Base-by-base conservation (phyloP, 495 filamentous ascomycete species). In the Trichoderma virens region DNA sequence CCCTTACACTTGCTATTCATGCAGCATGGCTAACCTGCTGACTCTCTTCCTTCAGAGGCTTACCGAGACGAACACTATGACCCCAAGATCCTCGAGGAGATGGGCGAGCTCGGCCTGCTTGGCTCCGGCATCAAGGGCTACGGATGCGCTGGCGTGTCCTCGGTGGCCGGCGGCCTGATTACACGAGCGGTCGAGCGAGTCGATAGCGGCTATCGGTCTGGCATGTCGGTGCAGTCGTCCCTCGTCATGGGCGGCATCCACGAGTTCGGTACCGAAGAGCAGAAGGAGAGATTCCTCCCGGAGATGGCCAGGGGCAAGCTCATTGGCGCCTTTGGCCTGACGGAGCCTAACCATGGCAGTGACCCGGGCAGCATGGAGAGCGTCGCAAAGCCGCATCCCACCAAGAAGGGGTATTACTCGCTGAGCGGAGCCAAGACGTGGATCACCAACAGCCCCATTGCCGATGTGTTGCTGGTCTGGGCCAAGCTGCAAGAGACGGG, bases 331-430 rank as follows among this genome's bases (percentile, higher is more conserved):
- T 98, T 98, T 75, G 94, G 94, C 3, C 76, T 98, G 65, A 98
- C 94, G 1, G 94, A 98, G 75, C 95, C 95, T 61, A 97, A 98
- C 74, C 94, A 98, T 75, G 94, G 94, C 63, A 96, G 91, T 63
- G 94, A 98, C 72, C 94, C 94, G 27, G 94, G 93, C 18, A 90
- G 90, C 1, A 96, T 98, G 95, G 94, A 98, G 76, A 91, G 90
- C 11, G 83, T 80, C 23, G 94, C 94, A 3, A 89, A 88, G 67
- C 87, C 87, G 60, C 93, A 98, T 74, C 91, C 94, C 2, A 86
- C 83, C 3, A 95, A 96, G 81, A 87, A 90, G 70, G 93, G 92
- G 4, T 89, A 90, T 69, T 90, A 89, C 62, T 81, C 88, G 38
- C 76, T 98, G 35, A 89, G 84, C 47, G 94, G 94, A 2, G 80